Percentiles rank a stretch among this genome's conserved stretches.
These are phyloP conservation scores for Obba rivulosa DNA, from an alignment of 768 basidiomycete genomes.

Conservation along the genomic window DNA sequence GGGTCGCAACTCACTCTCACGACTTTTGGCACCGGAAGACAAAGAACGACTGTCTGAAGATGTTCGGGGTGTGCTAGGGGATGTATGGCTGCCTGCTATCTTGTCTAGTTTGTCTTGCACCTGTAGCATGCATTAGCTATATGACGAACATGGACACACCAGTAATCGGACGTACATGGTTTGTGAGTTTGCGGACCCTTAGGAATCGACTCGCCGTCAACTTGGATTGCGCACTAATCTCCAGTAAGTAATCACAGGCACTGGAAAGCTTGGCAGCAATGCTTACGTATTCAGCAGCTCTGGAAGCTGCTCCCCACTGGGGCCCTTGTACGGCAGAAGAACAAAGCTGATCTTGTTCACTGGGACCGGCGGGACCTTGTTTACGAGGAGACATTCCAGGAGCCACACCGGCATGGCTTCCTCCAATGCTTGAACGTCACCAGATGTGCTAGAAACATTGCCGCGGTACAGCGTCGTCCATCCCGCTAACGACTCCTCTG, in stretches of 20 bases:
- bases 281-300: conserved; percentile 84
- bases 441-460: conserved; percentile 50
- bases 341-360: conserved; percentile 84
- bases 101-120: conserved; percentile 81
- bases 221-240: conserved; percentile 74
- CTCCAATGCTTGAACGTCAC: conserved; percentile 57
- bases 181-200: conserved; percentile 76
- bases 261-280: not conserved
- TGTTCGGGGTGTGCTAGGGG: conserved; percentile 29
- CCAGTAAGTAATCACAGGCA: not conserved
- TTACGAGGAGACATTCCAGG: conserved; percentile 76
- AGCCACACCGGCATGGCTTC: conserved; percentile 84
- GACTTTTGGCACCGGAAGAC: conserved; percentile 16
- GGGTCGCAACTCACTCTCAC: conserved; percentile 9
- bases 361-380: conserved; percentile 47
- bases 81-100: conserved; percentile 28
- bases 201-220: conserved; percentile 85
- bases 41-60: conserved; percentile 30
- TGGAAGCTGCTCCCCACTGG: conserved; percentile 57
- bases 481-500: conserved; percentile 72
- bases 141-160: not conserved
- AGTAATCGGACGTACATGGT: conserved; percentile 54
- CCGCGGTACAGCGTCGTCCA: conserved; percentile 79
- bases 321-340: conserved; percentile 72
- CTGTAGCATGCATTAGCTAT: conserved; percentile 29